A percentile compares a stretch with the other conserved stretches of the same genome.
These are phyloP conservation scores for Codiaeum variegatum DNA, from an alignment of 441 rosid genomes.

Conservation along the genomic window DNA sequence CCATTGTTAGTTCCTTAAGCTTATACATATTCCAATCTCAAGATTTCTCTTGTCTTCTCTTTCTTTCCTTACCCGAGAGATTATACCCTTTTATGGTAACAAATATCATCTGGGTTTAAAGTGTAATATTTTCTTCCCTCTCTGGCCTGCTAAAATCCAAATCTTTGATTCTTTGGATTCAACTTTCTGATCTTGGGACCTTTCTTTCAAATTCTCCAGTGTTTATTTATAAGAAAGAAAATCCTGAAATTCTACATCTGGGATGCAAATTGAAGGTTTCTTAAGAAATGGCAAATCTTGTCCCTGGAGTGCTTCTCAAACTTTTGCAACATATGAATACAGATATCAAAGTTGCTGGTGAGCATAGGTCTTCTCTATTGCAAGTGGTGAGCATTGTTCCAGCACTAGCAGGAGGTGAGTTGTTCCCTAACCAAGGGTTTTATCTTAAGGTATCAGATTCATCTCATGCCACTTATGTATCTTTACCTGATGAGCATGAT, in stretches of 20 bases:
- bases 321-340: slow-evolving; percentile 93
- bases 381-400: slow-evolving; percentile 96
- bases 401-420: slow-evolving; percentile 88
- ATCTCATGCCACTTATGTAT: slow-evolving; percentile 91
- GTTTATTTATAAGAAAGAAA: not conserved
- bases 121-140: slow-evolving; percentile 19
- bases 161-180: slow-evolving; percentile 18
- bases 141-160: slow-evolving; percentile 9
- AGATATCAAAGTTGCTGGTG: slow-evolving; percentile 89
- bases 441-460: slow-evolving; percentile 99
- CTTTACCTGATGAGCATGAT: slow-evolving; percentile 88
- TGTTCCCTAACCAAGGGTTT: slow-evolving; percentile 85
- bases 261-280: slow-evolving; percentile 38
- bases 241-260: slow-evolving; percentile 20
- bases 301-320: slow-evolving; percentile 92
- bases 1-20: slow-evolving; percentile 21
- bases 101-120: slow-evolving; percentile 15
- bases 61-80: not conserved
- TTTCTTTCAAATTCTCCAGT: slow-evolving; percentile 11
- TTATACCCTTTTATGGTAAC: slow-evolving; percentile 15
- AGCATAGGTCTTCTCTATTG: slow-evolving; percentile 80
- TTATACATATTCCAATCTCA: slow-evolving; percentile 16
- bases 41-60: slow-evolving; percentile 6
- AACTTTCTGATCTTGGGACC: slow-evolving; percentile 19
- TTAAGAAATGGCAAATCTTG: slow-evolving; percentile 75